These are phyloP conservation scores for Senna siamea DNA, from an alignment of 306 rosid genomes.

Conservation along the genomic window DNA sequence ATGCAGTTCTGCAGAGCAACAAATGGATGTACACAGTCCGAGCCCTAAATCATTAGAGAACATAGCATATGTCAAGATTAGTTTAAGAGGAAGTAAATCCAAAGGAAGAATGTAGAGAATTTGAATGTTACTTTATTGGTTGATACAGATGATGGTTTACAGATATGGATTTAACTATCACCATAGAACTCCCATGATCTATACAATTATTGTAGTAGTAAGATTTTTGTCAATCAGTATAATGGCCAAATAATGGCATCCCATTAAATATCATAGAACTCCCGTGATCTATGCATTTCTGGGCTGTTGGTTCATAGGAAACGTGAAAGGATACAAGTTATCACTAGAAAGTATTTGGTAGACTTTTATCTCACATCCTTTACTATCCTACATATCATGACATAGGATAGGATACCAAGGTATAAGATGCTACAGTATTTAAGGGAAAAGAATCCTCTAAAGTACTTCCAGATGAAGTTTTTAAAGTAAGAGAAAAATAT, in stretches of 20 bases:
- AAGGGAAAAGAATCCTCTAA: no score
- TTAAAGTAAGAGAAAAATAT: no score
- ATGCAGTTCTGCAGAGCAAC: constrained; percentile 88
- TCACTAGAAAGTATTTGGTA: not conserved
- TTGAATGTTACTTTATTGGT: constrained; percentile 23
- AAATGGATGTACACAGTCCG: constrained; percentile 87
- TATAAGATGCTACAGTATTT: not conserved
- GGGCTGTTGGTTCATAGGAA: not conserved
- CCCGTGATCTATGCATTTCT: no score
- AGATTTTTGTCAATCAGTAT: constrained; percentile 1
- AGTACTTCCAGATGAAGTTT: no score
- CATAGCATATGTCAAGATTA: constrained; percentile 22
- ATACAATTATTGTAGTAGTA: not conserved
- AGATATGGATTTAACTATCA: not conserved
- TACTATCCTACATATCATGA: not conserved
- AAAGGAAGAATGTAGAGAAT: constrained; percentile 18
- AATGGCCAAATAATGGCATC: constrained; percentile 25
- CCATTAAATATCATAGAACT: no score
- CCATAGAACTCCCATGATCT: constrained; percentile 3
- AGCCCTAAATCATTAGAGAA: constrained; percentile 62
- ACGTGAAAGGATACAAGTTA: not conserved
- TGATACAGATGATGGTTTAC: not conserved
- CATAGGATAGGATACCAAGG: not conserved
- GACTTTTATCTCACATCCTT: not conserved
- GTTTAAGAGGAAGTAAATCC: constrained; percentile 27